Evolutionary conservation across 116 monocot genomes (phyloP).

Genomic region (Zostera marina): DNA sequence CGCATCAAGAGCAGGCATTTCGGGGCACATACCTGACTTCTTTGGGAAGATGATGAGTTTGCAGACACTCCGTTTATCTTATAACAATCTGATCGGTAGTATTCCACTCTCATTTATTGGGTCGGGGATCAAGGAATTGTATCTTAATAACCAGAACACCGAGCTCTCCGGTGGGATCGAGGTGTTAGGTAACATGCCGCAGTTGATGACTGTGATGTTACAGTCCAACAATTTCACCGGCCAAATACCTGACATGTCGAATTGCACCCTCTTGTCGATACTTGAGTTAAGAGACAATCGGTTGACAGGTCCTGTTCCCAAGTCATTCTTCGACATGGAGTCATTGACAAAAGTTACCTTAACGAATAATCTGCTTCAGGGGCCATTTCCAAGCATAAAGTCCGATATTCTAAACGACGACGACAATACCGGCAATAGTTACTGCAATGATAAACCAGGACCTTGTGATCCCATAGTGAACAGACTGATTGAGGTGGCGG

Average conservation of each 20-base stretch:
- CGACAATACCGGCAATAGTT: conserved; percentile 38
- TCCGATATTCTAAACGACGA: conserved; percentile 13
- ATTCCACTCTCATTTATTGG: conserved; percentile 29
- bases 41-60: conserved; percentile 26
- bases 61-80: conserved; percentile 38
- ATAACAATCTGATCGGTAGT: conserved; percentile 40
- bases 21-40: conserved; percentile 24
- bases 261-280: conserved; percentile 20
- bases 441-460: conserved; percentile 25
- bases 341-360: conserved; percentile 29
- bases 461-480: conserved; percentile 39
- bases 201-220: conserved; percentile 28
- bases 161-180: conserved; percentile 46
- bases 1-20: conserved; percentile 17
- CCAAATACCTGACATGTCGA: conserved; percentile 43
- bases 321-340: conserved; percentile 10
- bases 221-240: conserved; percentile 53
- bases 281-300: conserved; percentile 63
- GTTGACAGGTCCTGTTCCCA: conserved; percentile 57
- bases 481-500: conserved; percentile 36
- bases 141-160: conserved; percentile 39
- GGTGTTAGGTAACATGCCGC: conserved; percentile 30
- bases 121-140: conserved; percentile 23
- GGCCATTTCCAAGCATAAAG: conserved; percentile 33
- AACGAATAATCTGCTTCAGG: conserved; percentile 73